A percentile compares a stretch with the other conserved stretches of the same genome.
Conservation (phyloP, 768 basidiomycete genomes). For the Daedaleopsis nitida region DNA sequence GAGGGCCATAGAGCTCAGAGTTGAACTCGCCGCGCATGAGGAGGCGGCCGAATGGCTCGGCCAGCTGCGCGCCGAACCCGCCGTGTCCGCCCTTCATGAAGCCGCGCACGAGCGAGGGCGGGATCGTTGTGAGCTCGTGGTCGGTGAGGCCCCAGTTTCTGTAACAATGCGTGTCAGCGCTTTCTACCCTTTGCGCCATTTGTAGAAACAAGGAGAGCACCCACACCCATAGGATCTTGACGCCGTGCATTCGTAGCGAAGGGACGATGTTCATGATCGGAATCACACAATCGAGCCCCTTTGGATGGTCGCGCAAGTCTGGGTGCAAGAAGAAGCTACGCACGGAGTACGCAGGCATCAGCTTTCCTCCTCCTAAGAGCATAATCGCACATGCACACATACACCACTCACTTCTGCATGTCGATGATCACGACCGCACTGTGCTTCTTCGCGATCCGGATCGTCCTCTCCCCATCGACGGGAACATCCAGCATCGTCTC, state of each 20-base stretch:
- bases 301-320: constrained; percentile 53
- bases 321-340: constrained; percentile 66
- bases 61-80: constrained; percentile 54
- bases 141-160: constrained; percentile 78
- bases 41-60: constrained; percentile 54
- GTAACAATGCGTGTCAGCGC: not conserved
- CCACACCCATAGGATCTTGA: constrained; percentile 69
- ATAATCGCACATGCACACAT: not conserved
- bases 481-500: constrained; percentile 52
- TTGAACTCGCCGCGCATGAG: constrained; percentile 61
- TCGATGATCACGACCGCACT: constrained; percentile 67
- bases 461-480: constrained; percentile 51
- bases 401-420: constrained; percentile 65
- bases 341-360: not conserved
- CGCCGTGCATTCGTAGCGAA: constrained; percentile 47
- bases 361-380: not conserved
- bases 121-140: constrained; percentile 60
- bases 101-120: constrained; percentile 58
- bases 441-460: constrained; percentile 51
- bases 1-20: constrained; percentile 62
- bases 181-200: not conserved
- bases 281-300: constrained; percentile 58
- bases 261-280: constrained; percentile 53
- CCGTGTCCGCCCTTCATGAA: constrained; percentile 53
- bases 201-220: not conserved